phyloP scores from a whole-genome alignment of 2,329 filamentous ascomycete genomes.

The Gaeumannomyces tritici region DNA sequence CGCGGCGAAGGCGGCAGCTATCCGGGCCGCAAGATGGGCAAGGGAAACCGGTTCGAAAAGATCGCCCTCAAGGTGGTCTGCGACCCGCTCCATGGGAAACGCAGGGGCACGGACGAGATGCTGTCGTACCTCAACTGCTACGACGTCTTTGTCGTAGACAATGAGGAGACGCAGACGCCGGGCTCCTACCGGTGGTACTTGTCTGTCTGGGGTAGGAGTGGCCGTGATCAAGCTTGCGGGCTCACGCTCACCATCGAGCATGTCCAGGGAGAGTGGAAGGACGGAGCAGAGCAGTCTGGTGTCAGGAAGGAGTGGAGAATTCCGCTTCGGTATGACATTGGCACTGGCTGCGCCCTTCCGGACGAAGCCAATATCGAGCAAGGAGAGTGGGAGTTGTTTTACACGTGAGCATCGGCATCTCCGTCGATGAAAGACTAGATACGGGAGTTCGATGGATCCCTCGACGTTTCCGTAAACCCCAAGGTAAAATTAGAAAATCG shows the following conservation, averaged over 20 bases:
- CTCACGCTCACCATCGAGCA: background rate
- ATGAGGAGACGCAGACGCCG: background rate
- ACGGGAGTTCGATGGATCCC: too few species aligned
- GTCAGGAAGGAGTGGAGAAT: background rate
- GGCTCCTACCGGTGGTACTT: background rate
- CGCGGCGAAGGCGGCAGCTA: background rate
- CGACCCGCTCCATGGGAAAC: background rate
- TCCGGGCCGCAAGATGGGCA: conserved; percentile 34
- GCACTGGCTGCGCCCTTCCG: background rate
- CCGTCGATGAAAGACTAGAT: too few species aligned
- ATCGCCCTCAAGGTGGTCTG: conserved; percentile 72
- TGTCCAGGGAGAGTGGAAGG: background rate
- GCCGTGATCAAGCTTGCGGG: background rate
- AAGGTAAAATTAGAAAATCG: too few species aligned
- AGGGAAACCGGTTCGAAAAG: conserved; percentile 61
- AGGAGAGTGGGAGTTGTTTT: background rate
- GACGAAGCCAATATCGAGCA: background rate
- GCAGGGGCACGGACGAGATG: background rate
- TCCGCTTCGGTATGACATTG: background rate
- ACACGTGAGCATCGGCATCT: background rate
- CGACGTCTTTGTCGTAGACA: background rate
- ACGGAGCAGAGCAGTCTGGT: background rate
- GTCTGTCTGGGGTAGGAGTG: too few species aligned
- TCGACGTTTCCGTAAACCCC: too few species aligned
- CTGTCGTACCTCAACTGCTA: background rate